phyloP scores from a whole-genome alignment of 2,329 filamentous ascomycete genomes.

The Ceratocystiopsis sp. region DNA sequence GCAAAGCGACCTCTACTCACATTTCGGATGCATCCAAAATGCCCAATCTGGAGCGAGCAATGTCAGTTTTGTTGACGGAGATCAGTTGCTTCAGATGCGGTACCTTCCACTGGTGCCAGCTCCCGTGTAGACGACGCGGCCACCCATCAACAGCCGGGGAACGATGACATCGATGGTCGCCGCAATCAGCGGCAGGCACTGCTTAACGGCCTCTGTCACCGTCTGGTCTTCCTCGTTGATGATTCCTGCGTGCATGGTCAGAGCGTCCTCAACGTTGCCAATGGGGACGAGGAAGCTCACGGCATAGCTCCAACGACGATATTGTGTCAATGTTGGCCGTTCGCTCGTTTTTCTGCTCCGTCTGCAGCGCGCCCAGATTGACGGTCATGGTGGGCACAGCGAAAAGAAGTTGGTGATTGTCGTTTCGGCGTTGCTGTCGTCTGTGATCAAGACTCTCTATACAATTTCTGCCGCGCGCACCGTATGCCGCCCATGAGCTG shows the following conservation, averaged over 20 bases:
- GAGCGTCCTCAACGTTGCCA: too few species aligned
- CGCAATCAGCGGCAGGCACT: conserved; percentile 17
- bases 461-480: too few species aligned
- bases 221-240: conserved; percentile 20
- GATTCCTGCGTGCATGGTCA: neutral
- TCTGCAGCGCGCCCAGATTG: conserved; percentile 15
- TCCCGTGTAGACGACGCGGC: conserved; percentile 21
- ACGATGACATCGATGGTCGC: conserved; percentile 17
- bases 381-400: too few species aligned
- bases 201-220: conserved; percentile 16
- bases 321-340: conserved; percentile 19
- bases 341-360: conserved; percentile 19
- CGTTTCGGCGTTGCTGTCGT: too few species aligned
- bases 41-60: neutral
- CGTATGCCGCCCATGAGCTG: too few species aligned
- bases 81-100: neutral
- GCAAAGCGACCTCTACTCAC: neutral
- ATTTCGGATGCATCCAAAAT: conserved; percentile 24
- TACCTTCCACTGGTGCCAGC: conserved; percentile 27
- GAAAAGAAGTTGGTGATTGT: too few species aligned
- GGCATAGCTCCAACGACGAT: conserved; percentile 21
- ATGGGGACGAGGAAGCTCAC: neutral
- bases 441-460: too few species aligned
- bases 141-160: conserved; percentile 16
- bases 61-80: neutral